Base-by-base conservation (phyloP, 2,329 filamentous ascomycete genomes). In the Aspergillus carbonarius region DNA sequence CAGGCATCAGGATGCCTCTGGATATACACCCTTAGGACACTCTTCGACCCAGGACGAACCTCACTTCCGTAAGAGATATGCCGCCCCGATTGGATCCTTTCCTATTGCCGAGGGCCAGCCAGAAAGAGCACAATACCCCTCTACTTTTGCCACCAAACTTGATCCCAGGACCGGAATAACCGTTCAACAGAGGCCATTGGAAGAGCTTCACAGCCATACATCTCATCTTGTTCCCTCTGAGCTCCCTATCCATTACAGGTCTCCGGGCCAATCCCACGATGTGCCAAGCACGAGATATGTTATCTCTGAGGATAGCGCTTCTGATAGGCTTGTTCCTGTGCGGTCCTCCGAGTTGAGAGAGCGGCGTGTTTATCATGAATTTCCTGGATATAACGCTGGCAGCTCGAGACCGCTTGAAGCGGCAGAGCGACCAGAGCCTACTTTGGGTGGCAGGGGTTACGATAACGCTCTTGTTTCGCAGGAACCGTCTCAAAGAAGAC, bases 1-100 rank as follows among this genome's bases (percentile, higher is more conserved):
- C 8, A 59, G 59, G 44, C 65, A 68, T 32, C 44, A 48, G 46
- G 60, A 63, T 35, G 57, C 60, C 3, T 57, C 63, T 50, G 65
- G 64, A 50, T 59, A 62, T 58, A 25, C 51, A 59, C 49, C 58
- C 50, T 7, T 49, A 47, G 46, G 61, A 63, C 58, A 58, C 59
- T 27, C 60, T 59, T 52, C 53, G 44, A 27, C 44, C 20, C 67
- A 63, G 55, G 65, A 66, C 54, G 59, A 64, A 13, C 37, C 55
- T 56, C 58, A 64, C 55, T 30, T 63, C 49, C 64, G 63, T 67
- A 69, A 63, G 57, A 63, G 67, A 44, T 65, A 67, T 59, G 54
- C 58, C n/a, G 56, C 48, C n/a, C 61, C 64, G 55, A 51, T 59
- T 63, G 63, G 67, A 25, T 60, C 62, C 25, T 37, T 58, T 58